Conservation (phyloP, 1,284 basidiomycete genomes). For the Trichosporon faecale region DNA sequence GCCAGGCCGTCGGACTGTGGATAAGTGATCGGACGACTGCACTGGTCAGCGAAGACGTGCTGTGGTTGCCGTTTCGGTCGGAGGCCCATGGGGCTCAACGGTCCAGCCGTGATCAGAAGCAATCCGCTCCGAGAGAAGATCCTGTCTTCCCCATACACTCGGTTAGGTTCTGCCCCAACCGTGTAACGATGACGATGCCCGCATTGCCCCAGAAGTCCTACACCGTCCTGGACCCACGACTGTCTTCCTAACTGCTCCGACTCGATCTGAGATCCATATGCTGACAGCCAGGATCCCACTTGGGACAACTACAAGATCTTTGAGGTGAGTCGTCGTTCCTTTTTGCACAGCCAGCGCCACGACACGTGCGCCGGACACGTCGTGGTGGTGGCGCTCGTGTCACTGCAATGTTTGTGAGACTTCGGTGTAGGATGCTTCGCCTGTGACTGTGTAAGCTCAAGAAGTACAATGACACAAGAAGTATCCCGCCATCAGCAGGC, state of each 20-base stretch:
- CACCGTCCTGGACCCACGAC: background rate
- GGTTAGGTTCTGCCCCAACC: background rate
- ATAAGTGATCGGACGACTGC: background rate
- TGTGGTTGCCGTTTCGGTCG: background rate
- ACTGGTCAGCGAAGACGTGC: background rate
- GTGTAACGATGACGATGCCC: background rate
- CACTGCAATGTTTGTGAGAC: background rate
- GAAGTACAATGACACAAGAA: background rate
- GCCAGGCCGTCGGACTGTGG: background rate
- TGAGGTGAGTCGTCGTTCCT: background rate
- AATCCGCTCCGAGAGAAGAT: background rate
- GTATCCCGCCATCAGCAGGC: background rate
- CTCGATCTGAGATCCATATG: background rate
- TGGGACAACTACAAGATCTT: conserved; percentile 2
- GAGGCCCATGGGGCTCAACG: background rate
- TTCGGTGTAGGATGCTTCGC: background rate
- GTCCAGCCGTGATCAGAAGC: background rate
- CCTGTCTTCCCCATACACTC: background rate
- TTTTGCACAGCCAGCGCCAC: background rate
- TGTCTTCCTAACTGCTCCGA: background rate
- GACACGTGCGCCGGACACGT: background rate
- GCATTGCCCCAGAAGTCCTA: background rate
- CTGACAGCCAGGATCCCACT: background rate
- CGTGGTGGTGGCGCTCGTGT: background rate
- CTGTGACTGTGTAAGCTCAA: background rate